Base-by-base conservation (phyloP, 331 rosid species). In the Acacia concinna region DNA sequence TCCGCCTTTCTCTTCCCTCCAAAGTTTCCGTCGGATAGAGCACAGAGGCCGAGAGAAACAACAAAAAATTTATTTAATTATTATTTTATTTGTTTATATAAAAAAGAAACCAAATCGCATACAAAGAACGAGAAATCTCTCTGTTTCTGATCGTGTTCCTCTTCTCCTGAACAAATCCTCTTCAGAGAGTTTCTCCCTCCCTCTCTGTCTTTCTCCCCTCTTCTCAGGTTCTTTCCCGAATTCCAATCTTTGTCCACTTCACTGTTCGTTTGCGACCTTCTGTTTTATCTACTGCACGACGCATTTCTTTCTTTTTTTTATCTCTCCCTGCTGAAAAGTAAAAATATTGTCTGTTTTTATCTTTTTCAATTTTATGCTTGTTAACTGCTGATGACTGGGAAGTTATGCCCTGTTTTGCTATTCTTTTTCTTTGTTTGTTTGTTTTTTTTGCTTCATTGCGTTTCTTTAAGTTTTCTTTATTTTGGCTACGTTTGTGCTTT, bases 161-260 rank as follows among this genome's bases (percentile, higher is more conserved):
- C 37, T 69, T 41, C 74, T 41, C 43, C 74, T 14, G 23, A 25
- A 15, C 74, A 69, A 69, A 69, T 69, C 51, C 8, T 68, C 54
- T 47, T 75, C 70, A 7, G 70, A 25, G 54, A 12, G 56, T 82
- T 57, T 59, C 51, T 10, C 51, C 7, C 34, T 12, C 73, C 38
- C 72, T 67, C 72, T 37, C 51, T 10, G 32, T 3, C 34, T 12
- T 52, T 67, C 72, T 67, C 72, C n/a, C 71, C 43, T 44, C 21
- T 28, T 11, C n/a, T 84, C 49, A 78, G 83, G 87, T 88, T 71
- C 74, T 52, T 83, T 85, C 78, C 71, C 68, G 41, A 54, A 73
- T 79, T 82, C 40, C 86, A 62, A 73, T 85, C 75, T 47, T 30
- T 25, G n/a, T 71, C 30, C 71, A 44, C 3, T 71, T 82, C 44